Conservation (phyloP, 352 stramenopile species). For the Globisporangium solare region DNA sequence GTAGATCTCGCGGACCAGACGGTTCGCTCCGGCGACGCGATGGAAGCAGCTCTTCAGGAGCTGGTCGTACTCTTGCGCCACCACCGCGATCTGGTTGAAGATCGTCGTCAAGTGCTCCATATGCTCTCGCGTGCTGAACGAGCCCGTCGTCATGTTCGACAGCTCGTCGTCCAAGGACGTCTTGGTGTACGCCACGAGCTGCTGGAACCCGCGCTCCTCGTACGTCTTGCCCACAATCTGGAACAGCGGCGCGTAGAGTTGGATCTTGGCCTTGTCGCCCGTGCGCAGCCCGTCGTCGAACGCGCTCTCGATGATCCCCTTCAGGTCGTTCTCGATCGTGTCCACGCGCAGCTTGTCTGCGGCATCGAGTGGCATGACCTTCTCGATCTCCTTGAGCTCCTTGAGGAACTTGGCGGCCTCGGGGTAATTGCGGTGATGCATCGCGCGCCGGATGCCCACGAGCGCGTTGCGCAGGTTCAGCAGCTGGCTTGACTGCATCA, state of each 20-base stretch:
- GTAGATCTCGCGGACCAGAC: slow-evolving; percentile 55
- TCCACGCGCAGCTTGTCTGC: slow-evolving; percentile 81
- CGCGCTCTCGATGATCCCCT: slow-evolving; percentile 62
- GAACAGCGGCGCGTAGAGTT: slow-evolving; percentile 74
- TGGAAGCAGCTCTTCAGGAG: slow-evolving; percentile 53
- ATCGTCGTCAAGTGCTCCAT: slow-evolving; percentile 68
- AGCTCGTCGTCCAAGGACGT: slow-evolving; percentile 31
- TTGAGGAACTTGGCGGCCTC: slow-evolving; percentile 71
- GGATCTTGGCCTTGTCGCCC: slow-evolving; percentile 39
- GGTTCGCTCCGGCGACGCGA: slow-evolving; percentile 40
- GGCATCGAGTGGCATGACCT: slow-evolving; percentile 72
- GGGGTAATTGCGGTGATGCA: slow-evolving; percentile 67
- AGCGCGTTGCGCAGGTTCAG: slow-evolving; percentile 79
- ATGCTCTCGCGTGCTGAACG: slow-evolving; percentile 71
- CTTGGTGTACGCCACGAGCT: slow-evolving; percentile 51
- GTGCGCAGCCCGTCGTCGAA: slow-evolving; percentile 54
- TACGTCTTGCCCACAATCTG: slow-evolving; percentile 62
- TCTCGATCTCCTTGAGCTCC: slow-evolving; percentile 69
- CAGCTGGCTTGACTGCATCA: slow-evolving; percentile 67
- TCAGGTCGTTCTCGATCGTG: slow-evolving; percentile 81
- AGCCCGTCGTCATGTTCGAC: slow-evolving; percentile 25
- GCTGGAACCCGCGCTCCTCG: slow-evolving; percentile 55
- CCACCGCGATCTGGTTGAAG: slow-evolving; percentile 73
- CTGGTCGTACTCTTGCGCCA: slow-evolving; percentile 54
- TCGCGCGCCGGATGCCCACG: slow-evolving; percentile 60